Base-by-base conservation (phyloP, 305 asterid species). In the Euphrasia arctica region DNA sequence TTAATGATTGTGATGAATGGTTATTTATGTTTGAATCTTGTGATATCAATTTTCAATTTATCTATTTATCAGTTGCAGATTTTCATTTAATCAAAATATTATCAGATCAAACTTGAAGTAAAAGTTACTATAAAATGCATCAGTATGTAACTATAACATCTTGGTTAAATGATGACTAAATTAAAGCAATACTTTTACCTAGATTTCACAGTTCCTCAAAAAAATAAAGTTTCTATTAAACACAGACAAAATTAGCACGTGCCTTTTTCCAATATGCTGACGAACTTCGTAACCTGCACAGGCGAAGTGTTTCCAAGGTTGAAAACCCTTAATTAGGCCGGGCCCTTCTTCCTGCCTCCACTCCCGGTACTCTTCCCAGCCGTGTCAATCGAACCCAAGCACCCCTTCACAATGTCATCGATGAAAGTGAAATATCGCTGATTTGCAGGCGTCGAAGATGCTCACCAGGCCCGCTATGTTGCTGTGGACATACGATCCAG, bases 291-390 rank as follows among this genome's bases (percentile, higher is more conserved):
- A 2, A 78, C 83, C 0, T 73, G 76, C 0, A 78, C 78, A 5
- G 83, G 83, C 15, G 78, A 71, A 39, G 83, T 78, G 18, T 74
- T 78, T 41, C 82, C 82, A 3, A 78, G 76, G 63, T 78, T 78
- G 67, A 71, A 78, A 6, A 78, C 73, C 2, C 82, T 27, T 49
- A 78, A 42, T 39, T 78, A 79, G 0, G 83, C 80, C 14, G 60
- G 10, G 2, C 71, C 77, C 13, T 5, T 68, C 66, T 64, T 71
- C 71, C 57, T 73, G 67, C 77, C 79, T 58, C 76, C 79, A 34
- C 76, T 71, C 25, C 79, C 75, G 0, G 79, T 75, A 2, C 79
- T 75, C 64, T 62, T 74, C 43, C 15, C 49, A 0, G 79, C 80
- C 1, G 80, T 70, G 54, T 75, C 76, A 0, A 75, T 49, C 0